phyloP scores from a whole-genome alignment of 139 green algal genomes.

The Spirogloea muscicola region DNA sequence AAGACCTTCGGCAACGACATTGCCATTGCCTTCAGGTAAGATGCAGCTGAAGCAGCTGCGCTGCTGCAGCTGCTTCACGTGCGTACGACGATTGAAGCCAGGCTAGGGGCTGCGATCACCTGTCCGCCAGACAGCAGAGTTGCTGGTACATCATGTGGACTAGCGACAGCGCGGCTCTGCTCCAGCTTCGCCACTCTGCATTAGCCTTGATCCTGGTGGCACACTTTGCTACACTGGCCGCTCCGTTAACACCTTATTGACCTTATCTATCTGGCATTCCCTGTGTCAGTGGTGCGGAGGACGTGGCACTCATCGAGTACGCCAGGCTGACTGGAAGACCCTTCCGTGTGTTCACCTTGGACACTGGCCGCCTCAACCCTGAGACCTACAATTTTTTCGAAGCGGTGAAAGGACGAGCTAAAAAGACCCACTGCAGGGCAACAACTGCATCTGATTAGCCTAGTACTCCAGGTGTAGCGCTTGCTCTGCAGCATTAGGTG shows the following conservation, averaged over 20 bases:
- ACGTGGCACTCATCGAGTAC: conserved; percentile 97
- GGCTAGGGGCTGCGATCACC: too few species aligned
- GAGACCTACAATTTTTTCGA: conserved; percentile 85
- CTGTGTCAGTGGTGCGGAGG: conserved; percentile 70
- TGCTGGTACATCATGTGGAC: too few species aligned
- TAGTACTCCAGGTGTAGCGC: background rate
- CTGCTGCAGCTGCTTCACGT: too few species aligned
- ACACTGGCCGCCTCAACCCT: conserved; percentile 94
- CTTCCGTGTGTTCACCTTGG: conserved; percentile 94
- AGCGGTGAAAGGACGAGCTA: background rate
- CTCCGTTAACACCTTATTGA: background rate
- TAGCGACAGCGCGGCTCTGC: too few species aligned
- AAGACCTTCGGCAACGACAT: conserved; percentile 79
- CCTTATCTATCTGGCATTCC: background rate
- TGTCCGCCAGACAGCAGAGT: too few species aligned
- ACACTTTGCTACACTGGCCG: background rate
- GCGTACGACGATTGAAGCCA: too few species aligned
- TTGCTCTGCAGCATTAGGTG: background rate
- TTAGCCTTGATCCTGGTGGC: too few species aligned
- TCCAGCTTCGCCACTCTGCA: background rate
- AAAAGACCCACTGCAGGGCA: background rate
- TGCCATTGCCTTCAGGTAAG: conserved; percentile 83
- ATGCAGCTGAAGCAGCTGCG: too few species aligned
- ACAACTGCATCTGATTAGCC: background rate
- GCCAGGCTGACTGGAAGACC: conserved; percentile 87